A percentile compares a stretch with the other conserved stretches of the same genome.
Evolutionary conservation across 129 eudicot species (phyloP).

Genomic region (Ambrosia trifida): DNA sequence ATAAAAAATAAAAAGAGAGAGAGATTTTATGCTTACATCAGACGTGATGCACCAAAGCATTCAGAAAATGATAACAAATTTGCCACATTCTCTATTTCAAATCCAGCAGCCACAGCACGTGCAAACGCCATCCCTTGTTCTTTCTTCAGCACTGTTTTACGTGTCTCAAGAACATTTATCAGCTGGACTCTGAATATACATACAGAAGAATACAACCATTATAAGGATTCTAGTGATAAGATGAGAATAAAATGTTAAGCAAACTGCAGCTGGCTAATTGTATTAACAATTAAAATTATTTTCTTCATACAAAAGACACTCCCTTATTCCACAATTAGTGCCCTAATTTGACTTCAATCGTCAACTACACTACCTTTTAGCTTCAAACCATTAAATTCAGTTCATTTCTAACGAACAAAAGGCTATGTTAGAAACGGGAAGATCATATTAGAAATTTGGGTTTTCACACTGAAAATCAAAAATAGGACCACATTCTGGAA

Average conservation of each 20-base stretch:
- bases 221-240: background rate
- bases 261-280: background rate
- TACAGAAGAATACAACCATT: background rate
- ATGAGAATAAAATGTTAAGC: background rate
- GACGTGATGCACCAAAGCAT: slow-evolving; percentile 88
- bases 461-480: slow-evolving; percentile 16
- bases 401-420: background rate
- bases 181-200: slow-evolving; percentile 69
- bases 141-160: slow-evolving; percentile 72
- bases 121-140: slow-evolving; percentile 99
- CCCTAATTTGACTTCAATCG: background rate
- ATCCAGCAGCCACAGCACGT: slow-evolving; percentile 96
- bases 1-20: too few relatives aligned
- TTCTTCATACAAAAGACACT: too few relatives aligned
- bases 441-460: background rate
- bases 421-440: too few relatives aligned
- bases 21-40: slow-evolving; percentile 52
- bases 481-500: background rate
- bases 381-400: background rate
- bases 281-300: background rate
- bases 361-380: background rate
- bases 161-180: slow-evolving; percentile 80
- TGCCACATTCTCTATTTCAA: slow-evolving; percentile 72
- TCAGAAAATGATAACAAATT: slow-evolving; percentile 74
- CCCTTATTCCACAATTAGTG: background rate